Base-by-base conservation (phyloP, 495 filamentous ascomycete genomes). In the Penicillium odoratum region DNA sequence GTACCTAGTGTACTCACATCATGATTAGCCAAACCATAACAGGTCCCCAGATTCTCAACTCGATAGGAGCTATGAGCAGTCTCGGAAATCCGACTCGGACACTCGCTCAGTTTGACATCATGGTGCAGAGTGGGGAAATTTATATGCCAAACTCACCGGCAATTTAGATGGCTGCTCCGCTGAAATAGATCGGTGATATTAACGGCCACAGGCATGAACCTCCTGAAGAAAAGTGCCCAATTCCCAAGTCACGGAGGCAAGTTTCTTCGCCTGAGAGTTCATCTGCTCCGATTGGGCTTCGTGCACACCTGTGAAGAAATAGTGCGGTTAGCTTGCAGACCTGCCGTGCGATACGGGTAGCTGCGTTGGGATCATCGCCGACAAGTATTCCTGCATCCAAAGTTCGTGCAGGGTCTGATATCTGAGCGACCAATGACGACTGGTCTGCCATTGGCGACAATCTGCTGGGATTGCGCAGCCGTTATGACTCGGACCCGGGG, bases 1-100 rank as follows among this genome's bases (percentile, higher is more conserved):
- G 45, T 47, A 21, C 26, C 7, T 26, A 26, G 45, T 25, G 38
- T 11, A 72, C 81, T 76, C 72, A 89, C 88, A 70, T 96, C 91
- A 75, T 93, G 96, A 69, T 97, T 28, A 96, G 77, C 93, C 92
- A 97, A 84, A 98, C 91, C 28, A 83, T 86, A 4, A 95, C 91
- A 0, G 83, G 86, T 1, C 91, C 90, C 13, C 90, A 93, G 43
- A 97, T 85, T 28, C 92, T 79, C 26, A 96, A 70, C 0, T 91
- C 2, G 21, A 21, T 21, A 86, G 0, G 90, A 91, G 66, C 88
- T 94, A 65, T 95, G 91, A n/a, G 81, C 74, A 59, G 85, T 85
- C 25, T 83, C 73, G 1, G 66, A 66, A 3, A 87, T 83, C n/a
- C 81, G 70, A 1, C 74, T 71, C 28, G 96, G 74, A 49, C 85